Base-by-base conservation (phyloP, 2,329 filamentous ascomycete species). In the Epichloe aotearoae region DNA sequence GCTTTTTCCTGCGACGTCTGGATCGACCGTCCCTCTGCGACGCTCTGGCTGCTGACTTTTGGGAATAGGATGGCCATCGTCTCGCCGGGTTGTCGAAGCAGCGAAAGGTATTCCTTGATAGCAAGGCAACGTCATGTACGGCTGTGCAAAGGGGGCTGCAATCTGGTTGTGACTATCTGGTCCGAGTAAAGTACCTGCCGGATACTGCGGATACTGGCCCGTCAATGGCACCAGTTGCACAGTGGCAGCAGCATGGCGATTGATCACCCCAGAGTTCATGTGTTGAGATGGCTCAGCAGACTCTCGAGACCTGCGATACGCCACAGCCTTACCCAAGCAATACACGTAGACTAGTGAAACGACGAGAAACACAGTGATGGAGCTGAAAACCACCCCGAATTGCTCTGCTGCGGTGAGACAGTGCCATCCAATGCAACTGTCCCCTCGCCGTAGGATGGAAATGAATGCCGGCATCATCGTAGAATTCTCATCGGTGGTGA, bases 341-440 rank as follows among this genome's bases (percentile, higher is more conserved):
- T 65, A 72, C 58, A 67, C 61, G 38, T 64, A 64, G 4, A 62
- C 47, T 12, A 69, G 39, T 0, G 58, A 53, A 3, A 70, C 40
- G 10, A 64, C 51, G 12, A 64, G 52, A 4, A 56, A 54, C 2
- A 62, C 55, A 6, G 68, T 51, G 7, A 66, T 50, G 14, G 63
- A 57, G 52, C 64, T 67, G 52, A 69, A 63, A 15, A 73, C 64
- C 33, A 72, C 62, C 2, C 71, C 71, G 20, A 64, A 65, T 36
- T 69, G 61, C 42, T 70, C 61, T 0, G 63, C 55, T 10, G 55
- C 44, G 30, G 58, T 68, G n/a, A 73, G 59, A 52, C 71, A 73
- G 41, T 59, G 52, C 68, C 69, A 73, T 11, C 66, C 63, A 3
- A 56, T 52, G 53, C 65, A 70, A 10, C 52, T 36, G 33, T 4